Base-by-base conservation (phyloP, 176 grass and related monocot genomes). In the Oryza meridionalis region DNA sequence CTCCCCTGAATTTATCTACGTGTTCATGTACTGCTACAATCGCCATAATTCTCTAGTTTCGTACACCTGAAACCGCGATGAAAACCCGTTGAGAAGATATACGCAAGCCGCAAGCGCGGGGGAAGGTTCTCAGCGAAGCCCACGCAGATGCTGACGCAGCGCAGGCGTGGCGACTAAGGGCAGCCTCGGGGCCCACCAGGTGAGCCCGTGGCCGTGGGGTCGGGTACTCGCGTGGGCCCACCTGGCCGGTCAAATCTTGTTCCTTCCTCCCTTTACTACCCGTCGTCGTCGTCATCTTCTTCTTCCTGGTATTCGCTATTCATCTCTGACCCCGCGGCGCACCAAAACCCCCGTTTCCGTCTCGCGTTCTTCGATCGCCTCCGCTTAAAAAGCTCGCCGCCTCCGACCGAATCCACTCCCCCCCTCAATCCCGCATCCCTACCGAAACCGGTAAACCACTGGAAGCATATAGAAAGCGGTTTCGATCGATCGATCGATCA, bases 131-230 rank as follows among this genome's bases (percentile, higher is more conserved):
- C 25, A 10, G 17, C 47, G 32, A 27, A 50, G 13, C 21, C 43
- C 72, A 72, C 88, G 83, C 83, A 73, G 25, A 44, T 0, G 88
- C 87, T 84, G 81, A 88, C 82, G 87, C 82, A 33, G 49, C 81
- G 49, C 13, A 15, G 3, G 27, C 88, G 88, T 89, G 88, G 83
- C 82, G 42, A 6, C 40, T 19, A 64, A 65, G 22, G 67, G 44
- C 44, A 51, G 14, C 0, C 3, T 11, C 3, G 0, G 47, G 22
- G 12, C 75, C 80, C 80, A n/a, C 26, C 6, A 5, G 16, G 4
- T 14, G 71, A 47, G 38, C 35, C 70, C 38, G 64, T 77, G 65
- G 81, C 53, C 61, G 63, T 63, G 87, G 81, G 85, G 40, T 25
- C 67, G 8, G 58, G 58, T 62, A 19, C 19, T 19, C 1, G 58